Base-by-base conservation (phyloP, 2,329 filamentous ascomycete species). In the Colletotrichum agaves region DNA sequence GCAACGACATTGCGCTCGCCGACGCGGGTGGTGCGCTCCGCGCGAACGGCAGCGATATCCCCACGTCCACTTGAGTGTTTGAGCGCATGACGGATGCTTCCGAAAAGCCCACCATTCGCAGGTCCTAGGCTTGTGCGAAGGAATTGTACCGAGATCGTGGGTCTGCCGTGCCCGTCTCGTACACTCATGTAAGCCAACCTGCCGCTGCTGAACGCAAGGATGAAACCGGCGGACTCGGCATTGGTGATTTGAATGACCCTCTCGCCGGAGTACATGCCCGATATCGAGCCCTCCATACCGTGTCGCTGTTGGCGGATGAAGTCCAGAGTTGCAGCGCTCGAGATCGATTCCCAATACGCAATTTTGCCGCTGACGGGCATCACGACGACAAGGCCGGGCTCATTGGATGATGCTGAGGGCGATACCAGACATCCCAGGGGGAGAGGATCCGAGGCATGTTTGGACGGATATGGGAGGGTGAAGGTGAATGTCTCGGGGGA, bases 331-430 rank as follows among this genome's bases (percentile, higher is more conserved):
- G 94, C 92, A 10, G 93, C 94, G 77, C 90, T 94, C 63, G 95
- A 94, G 70, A 98, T 92, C 43, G 93, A 97, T 77, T 98, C 96
- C 94, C 96, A 98, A 78, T 96, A 98, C 49, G 93, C 90, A 59
- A 98, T 89, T 78, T 91, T 94, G 59, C 96, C 96, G 55, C 86
- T 94, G 17, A 88, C 88, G 12, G 95, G 92, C 81, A 95, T 93
- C 41, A 98, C 86, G 41, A 98, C 87, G 31, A 99, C 88, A 41
- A 99, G 85, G 2, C 96, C 96, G 37, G 94, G 91, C 72, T 97
- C 92, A 55, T 89, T 88, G n/a, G 88, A 89, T 4, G 90, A 90
- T 11, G 92, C 90, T 5, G 93, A 92, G 56, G 92, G 90, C 0
- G 92, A 91, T 6, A 98, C 90, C 59, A 99, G 86, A 17, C 92